Evolutionary conservation across 1,139 yeast species (phyloP), one percentile per base, ranked within the genome.

Genomic region (Suhomyces atakaporum): DNA sequence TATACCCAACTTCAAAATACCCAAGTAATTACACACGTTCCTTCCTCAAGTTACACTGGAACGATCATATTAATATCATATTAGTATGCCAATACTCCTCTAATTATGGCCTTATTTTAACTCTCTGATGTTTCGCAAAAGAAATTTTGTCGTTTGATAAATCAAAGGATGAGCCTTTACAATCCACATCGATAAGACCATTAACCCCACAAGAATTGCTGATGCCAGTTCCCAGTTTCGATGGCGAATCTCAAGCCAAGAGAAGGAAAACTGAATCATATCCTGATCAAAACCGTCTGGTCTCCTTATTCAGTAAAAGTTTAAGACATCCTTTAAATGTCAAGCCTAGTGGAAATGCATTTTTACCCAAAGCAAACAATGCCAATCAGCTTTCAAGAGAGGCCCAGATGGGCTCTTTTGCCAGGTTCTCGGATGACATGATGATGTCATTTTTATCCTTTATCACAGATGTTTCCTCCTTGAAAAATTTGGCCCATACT

Each of bases 241-340:
- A n/a, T n/a, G n/a, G n/a, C n/a, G n/a, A n/a, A n/a, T n/a, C n/a
- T n/a, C n/a, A n/a, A n/a, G n/a, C n/a, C 21, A 44, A 42, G 23
- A 36, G 38, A n/a, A 37, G 46, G 30, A 43, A 32, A 20, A 4
- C 32, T 5, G 38, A 18, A 2, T 16, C 18, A 9, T 47, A 47
- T 31, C 44, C 48, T 6, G 45, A 47, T 24, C 24, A 19, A 7
- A 53, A 58, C 1, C 44, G 69, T 34, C 38, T 30, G 10, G 53
- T 66, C 5, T 53, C 65, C 2, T 43, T 55, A 4, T 50, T 44
- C 20, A 48, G 60, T 10, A 50, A 50, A 11, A 51, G 54, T 21
- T 54, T 66, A 7, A 61, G 66, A 32, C 95, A 86, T 51, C 95
- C 95, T 0, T 62, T 85, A 22, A 84, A 84, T 38, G 84, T 86